A percentile compares a stretch with the other conserved stretches of the same genome.
These are phyloP conservation scores for Lactarius hatsudake DNA, from an alignment of 768 basidiomycete species.

Conservation along the genomic window DNA sequence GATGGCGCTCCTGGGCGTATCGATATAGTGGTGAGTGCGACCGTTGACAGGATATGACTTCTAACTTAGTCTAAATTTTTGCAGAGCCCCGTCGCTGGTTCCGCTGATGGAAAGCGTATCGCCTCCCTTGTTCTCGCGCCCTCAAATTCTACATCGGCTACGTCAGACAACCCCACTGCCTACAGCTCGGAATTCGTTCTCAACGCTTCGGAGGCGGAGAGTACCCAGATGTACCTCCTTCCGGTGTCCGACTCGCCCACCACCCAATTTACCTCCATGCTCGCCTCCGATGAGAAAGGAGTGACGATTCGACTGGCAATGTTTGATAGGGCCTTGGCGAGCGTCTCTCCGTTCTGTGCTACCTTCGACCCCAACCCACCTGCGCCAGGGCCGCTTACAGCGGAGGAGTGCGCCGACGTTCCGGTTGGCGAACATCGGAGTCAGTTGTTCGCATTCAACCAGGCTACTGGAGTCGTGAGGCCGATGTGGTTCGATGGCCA, in stretches of 20 bases:
- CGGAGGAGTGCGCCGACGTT: conserved; percentile 41
- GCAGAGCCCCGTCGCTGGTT: conserved; percentile 39
- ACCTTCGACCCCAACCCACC: conserved; percentile 58
- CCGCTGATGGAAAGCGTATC: conserved; percentile 36
- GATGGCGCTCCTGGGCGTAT: conserved; percentile 42
- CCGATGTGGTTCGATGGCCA: conserved; percentile 48
- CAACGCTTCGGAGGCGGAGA: conserved; percentile 33
- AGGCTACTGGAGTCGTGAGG: conserved; percentile 44
- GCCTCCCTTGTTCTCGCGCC: conserved; percentile 41
- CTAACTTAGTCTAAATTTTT: background rate
- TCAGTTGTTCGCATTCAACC: conserved; percentile 60
- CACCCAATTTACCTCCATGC: background rate
- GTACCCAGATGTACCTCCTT: conserved; percentile 35
- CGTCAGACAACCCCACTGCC: conserved; percentile 9
- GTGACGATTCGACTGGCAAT: conserved; percentile 48
- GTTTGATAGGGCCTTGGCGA: conserved; percentile 38
- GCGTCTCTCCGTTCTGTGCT: conserved; percentile 49
- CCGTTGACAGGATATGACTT: conserved; percentile 16
- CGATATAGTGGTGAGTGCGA: conserved; percentile 46
- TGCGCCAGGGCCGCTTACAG: conserved; percentile 47
- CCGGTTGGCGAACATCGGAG: conserved; percentile 38
- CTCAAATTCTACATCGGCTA: conserved; percentile 10
- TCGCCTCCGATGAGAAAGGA: conserved; percentile 28
- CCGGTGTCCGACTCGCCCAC: conserved; percentile 20
- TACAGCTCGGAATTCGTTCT: conserved; percentile 30